A percentile compares a stretch with the other conserved stretches of the same genome.
These are phyloP conservation scores for Trichoderma brevicompactum DNA, from an alignment of 2,329 filamentous ascomycete species.

Conservation along the genomic window DNA sequence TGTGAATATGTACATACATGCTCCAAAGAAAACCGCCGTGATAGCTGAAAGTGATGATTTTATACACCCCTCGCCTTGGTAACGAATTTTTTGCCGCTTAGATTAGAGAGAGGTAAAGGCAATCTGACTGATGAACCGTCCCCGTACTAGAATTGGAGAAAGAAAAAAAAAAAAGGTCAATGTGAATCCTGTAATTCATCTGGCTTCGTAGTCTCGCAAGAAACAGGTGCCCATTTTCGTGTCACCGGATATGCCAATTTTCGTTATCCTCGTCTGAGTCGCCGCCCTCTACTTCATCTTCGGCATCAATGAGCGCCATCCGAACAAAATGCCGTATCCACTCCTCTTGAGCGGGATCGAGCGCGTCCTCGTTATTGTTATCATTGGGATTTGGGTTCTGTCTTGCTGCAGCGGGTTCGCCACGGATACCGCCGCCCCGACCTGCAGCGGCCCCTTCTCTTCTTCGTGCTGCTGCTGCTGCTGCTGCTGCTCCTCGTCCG, in stretches of 20 bases:
- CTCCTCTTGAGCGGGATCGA: conserved; percentile 54
- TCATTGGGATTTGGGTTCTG: conserved; percentile 3
- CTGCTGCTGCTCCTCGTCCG: conserved; percentile 24
- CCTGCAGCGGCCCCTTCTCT: conserved; percentile 31
- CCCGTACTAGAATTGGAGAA: no score
- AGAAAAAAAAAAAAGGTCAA: no score
- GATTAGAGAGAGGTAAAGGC: no score
- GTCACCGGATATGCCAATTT: conserved; percentile 32
- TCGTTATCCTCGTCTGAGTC: conserved; percentile 45
- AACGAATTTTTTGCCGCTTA: no score
- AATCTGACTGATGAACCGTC: no score
- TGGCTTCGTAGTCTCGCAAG: background rate
- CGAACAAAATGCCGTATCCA: conserved; percentile 61
- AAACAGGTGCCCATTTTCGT: background rate
- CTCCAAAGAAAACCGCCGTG: no score
- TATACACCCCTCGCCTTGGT: no score
- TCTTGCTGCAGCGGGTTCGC: background rate
- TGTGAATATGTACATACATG: no score
- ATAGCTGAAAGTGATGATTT: background rate
- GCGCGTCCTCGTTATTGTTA: conserved; percentile 35
- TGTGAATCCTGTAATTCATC: background rate
- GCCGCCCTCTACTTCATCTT: conserved; percentile 50
- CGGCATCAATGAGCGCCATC: conserved; percentile 57
- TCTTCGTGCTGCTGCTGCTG: conserved; percentile 15
- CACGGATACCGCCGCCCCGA: conserved; percentile 12